Evolutionary conservation across 768 basidiomycete genomes (phyloP), one percentile per base, ranked within the genome.

Genomic region (Hygrophorus russula): DNA sequence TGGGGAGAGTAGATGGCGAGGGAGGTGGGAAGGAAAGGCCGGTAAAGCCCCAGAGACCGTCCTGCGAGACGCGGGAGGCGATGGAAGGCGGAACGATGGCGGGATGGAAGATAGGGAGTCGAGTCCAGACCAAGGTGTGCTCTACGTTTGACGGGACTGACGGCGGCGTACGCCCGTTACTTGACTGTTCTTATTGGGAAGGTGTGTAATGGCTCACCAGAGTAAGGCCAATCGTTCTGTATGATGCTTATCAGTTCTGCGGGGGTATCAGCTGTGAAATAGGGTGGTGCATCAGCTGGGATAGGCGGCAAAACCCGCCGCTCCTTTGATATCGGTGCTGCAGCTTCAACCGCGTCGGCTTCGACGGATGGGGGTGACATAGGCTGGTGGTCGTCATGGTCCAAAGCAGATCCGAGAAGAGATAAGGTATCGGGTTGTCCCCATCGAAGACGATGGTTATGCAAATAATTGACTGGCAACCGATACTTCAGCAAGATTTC

Each of bases 171-270:
- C 39, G 19, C 40, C 36, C 35, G 45, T 18, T 43, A 14, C 9
- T 24, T 32, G 27, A 36, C 28, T 40, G 69, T 24, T 6, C n/a
- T n/a, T 18, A 2, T 32, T 32, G 20, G 28, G 24, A 38, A 37
- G 20, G 32, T 18, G 29, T 24, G n/a, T 2, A 37, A 13, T 35
- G 29, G 36, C 67, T 42, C 52, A 82, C 84, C 77, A 5, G 84
- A 88, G 59, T 92, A 92, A 0, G 88, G 88, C 88, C 88, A 92
- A 56, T 89, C 86, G 53, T 90, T 88, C 52, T 67, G 78, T 36
- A 82, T 82, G 48, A 89, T 77, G 53, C 78, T 82, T 49, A 86
- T 63, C 41, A 75, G 63, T 29, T 75, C 63, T 10, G 67, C 51
- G 0, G 81, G 73, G 7, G 76, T 78, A 49, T 80, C 67, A 10